Evolutionary conservation across 345 rosid species (phyloP).

Genomic region (Ceriops decandra): DNA sequence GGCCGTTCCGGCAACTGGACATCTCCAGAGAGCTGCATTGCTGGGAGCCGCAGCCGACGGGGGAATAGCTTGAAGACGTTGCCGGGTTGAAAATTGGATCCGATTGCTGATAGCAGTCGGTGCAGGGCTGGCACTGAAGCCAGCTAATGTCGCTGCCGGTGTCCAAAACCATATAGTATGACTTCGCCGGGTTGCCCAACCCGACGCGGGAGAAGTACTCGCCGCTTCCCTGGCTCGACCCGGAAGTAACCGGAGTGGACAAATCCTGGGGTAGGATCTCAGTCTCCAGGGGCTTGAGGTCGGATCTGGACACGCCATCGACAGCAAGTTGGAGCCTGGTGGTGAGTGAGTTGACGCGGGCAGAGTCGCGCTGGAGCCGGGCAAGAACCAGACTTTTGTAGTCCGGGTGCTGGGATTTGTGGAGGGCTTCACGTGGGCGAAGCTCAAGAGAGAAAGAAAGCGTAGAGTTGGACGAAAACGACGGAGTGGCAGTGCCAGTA

Average conservation of each 20-base stretch:
- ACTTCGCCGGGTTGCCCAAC: conserved; percentile 68
- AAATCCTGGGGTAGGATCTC: conserved; percentile 47
- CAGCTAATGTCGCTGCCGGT: conserved; percentile 87
- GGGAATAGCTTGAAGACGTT: conserved; percentile 48
- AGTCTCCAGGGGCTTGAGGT: conserved; percentile 47
- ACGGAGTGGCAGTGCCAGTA: neutral
- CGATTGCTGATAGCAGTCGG: conserved; percentile 75
- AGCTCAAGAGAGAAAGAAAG: conserved; percentile 43
- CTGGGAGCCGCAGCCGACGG: conserved; percentile 49
- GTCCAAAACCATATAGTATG: conserved; percentile 63
- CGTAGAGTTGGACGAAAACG: conserved; percentile 23
- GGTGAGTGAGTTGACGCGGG: conserved; percentile 50
- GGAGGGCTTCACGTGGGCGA: conserved; percentile 57
- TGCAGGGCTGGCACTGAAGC: conserved; percentile 82
- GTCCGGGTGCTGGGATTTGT: conserved; percentile 42
- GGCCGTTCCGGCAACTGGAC: conserved; percentile 45
- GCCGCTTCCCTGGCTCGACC: conserved; percentile 76
- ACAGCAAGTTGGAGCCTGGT: conserved; percentile 45
- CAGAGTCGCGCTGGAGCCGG: conserved; percentile 73
- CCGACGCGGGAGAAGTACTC: conserved; percentile 89
- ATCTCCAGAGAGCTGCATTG: conserved; percentile 54
- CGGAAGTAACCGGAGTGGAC: conserved; percentile 68
- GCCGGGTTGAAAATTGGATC: conserved; percentile 73
- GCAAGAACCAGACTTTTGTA: conserved; percentile 53
- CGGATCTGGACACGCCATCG: conserved; percentile 39